Conservation (phyloP, 768 basidiomycete genomes). For the Trichaptum fuscoviolaceum region DNA sequence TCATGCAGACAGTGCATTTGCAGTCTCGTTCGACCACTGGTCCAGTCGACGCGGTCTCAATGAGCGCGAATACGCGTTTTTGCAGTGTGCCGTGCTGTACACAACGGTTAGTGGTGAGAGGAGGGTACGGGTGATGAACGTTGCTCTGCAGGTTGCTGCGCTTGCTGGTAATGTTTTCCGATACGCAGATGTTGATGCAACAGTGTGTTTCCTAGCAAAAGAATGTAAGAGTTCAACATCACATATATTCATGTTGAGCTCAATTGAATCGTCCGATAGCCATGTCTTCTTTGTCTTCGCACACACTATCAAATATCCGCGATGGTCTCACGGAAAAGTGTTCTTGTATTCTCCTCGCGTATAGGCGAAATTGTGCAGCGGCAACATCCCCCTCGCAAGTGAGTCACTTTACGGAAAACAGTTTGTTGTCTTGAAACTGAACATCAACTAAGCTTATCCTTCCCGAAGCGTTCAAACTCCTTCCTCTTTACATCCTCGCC, state of each 20-base stretch:
- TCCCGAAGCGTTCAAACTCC: slow-evolving; percentile 85
- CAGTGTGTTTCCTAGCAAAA: slow-evolving; percentile 67
- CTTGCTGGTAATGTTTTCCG: slow-evolving; percentile 91
- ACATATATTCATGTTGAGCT: not conserved
- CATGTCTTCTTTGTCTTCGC: slow-evolving; percentile 53
- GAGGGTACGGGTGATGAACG: slow-evolving; percentile 78
- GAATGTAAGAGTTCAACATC: slow-evolving; percentile 49
- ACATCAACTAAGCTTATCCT: slow-evolving; percentile 67
- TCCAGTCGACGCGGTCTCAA: slow-evolving; percentile 49
- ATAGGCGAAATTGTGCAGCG: slow-evolving; percentile 84
- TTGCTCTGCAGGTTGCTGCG: slow-evolving; percentile 75
- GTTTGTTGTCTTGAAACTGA: slow-evolving; percentile 7
- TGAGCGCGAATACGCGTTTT: slow-evolving; percentile 64
- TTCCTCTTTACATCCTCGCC: slow-evolving; percentile 77
- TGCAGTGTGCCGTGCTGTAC: slow-evolving; percentile 88
- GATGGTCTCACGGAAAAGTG: slow-evolving; percentile 83
- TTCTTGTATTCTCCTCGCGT: slow-evolving; percentile 75
- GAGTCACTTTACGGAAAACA: slow-evolving; percentile 14
- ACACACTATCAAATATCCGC: slow-evolving; percentile 68
- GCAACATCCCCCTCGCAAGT: slow-evolving; percentile 78
- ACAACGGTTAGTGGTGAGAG: slow-evolving; percentile 74
- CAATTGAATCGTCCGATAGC: slow-evolving; percentile 39
- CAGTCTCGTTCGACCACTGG: slow-evolving; percentile 63
- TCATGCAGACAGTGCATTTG: slow-evolving; percentile 78
- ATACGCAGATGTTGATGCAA: slow-evolving; percentile 85